Percentiles rank a stretch among this genome's conserved stretches.
These are phyloP conservation scores for Teratosphaeria viscida DNA, from an alignment of 2,329 filamentous ascomycete genomes.

Conservation along the genomic window DNA sequence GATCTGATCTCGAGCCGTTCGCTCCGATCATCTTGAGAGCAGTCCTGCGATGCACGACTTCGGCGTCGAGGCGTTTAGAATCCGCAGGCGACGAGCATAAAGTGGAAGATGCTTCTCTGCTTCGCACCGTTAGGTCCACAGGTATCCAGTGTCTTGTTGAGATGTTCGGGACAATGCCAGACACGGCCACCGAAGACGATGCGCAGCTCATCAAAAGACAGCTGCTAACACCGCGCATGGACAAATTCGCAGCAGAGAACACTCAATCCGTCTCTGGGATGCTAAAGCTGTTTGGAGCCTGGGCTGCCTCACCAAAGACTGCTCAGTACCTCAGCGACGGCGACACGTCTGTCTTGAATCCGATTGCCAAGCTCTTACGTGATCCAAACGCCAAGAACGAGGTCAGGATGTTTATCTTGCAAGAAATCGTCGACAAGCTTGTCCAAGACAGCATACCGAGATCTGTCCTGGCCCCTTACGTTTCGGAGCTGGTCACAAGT, in stretches of 20 bases:
- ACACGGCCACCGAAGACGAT: conserved; percentile 63
- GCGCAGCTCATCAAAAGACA: conserved; percentile 61
- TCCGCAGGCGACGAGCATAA: conserved; percentile 16
- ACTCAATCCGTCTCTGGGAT: conserved; percentile 80
- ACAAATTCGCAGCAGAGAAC: conserved; percentile 72
- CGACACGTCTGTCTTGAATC: conserved; percentile 44
- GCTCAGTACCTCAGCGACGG: conserved; percentile 52
- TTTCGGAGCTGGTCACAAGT: conserved; percentile 52
- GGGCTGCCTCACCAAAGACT: conserved; percentile 58
- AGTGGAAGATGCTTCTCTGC: conserved; percentile 42
- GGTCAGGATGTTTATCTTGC: conserved; percentile 72
- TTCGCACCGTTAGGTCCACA: conserved; percentile 55
- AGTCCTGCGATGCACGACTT: conserved; percentile 61
- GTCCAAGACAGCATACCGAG: conserved; percentile 49
- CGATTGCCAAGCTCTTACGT: conserved; percentile 61
- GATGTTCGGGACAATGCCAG: conserved; percentile 63
- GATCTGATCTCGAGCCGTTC: conserved; percentile 59
- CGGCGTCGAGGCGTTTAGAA: conserved; percentile 25
- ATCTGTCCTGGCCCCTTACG: conserved; percentile 52
- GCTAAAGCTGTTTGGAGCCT: conserved; percentile 69
- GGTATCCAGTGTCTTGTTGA: conserved; percentile 75
- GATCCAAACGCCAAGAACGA: conserved; percentile 70
- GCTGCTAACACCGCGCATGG: conserved; percentile 64
- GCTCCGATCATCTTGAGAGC: conserved; percentile 61
- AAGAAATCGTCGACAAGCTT: conserved; percentile 60